Percentiles rank a stretch among this genome's conserved stretches.
These are phyloP conservation scores for Cucumis melo DNA, from an alignment of 306 rosid species.

Conservation along the genomic window DNA sequence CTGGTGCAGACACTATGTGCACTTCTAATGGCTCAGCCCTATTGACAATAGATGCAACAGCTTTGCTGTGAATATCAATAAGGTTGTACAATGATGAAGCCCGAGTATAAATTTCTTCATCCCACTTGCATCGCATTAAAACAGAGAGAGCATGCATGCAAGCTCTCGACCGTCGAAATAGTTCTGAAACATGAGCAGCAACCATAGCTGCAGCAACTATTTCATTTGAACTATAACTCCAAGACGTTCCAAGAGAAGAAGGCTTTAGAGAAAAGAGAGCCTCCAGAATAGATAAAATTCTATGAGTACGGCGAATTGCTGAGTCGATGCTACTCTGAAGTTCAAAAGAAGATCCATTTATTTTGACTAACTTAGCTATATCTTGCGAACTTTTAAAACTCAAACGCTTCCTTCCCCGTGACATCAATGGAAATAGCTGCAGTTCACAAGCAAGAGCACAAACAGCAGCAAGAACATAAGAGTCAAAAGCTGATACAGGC, in stretches of 20 bases:
- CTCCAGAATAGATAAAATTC: constrained; percentile 84
- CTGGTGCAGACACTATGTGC: constrained; percentile 38
- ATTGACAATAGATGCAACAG: constrained; percentile 76
- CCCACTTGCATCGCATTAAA: constrained; percentile 88
- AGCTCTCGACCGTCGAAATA: constrained; percentile 90
- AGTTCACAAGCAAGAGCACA: constrained; percentile 97
- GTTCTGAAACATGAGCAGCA: constrained; percentile 94
- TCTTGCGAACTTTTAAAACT: constrained; percentile 29
- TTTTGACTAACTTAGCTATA: constrained; percentile 36
- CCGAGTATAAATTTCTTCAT: constrained; percentile 68
- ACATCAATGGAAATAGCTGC: constrained; percentile 72
- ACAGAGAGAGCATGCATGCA: constrained; percentile 97
- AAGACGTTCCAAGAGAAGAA: constrained; percentile 86
- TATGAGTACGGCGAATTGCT: constrained; percentile 69
- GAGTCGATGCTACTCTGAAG: constrained; percentile 55
- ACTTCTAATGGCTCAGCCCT: constrained; percentile 95
- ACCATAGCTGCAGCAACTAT: constrained; percentile 99
- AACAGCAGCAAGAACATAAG: constrained; percentile 88
- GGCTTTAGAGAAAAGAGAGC: constrained; percentile 88
- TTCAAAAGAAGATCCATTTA: constrained; percentile 50
- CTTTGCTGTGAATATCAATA: constrained; percentile 87
- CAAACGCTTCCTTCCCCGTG: constrained; percentile 39
- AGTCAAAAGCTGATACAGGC: constrained; percentile 89
- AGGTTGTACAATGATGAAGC: constrained; percentile 87
- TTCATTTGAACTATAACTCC: constrained; percentile 97